Percentiles rank a stretch among this genome's conserved stretches.
These are phyloP conservation scores for Pontederia crassipes DNA, from an alignment of 176 grass and related monocot species.

Conservation along the genomic window DNA sequence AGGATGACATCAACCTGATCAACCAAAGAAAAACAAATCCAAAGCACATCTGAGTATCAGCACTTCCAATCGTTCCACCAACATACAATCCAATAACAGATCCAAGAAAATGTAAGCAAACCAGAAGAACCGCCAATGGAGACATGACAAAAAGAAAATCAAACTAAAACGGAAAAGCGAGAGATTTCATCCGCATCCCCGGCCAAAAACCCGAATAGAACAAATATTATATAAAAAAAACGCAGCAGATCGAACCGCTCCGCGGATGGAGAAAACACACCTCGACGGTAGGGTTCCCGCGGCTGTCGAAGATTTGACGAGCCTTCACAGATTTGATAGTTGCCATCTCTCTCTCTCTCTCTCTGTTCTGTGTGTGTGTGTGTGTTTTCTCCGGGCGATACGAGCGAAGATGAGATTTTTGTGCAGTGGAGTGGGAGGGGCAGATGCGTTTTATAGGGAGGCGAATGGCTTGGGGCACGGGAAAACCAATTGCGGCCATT, in stretches of 20 bases:
- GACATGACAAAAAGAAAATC: no score
- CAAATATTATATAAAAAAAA: background rate
- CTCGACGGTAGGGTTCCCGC: slow-evolving; percentile 42
- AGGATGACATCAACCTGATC: slow-evolving; percentile 49
- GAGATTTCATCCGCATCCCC: background rate
- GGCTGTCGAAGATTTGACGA: slow-evolving; percentile 51
- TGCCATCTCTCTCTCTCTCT: slow-evolving; percentile 1
- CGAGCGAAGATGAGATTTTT: no score
- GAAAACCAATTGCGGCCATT: no score
- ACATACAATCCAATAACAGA: background rate
- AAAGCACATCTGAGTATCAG: background rate
- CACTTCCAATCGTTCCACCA: background rate
- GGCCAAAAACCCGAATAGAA: background rate
- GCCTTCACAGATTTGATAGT: slow-evolving; percentile 45
- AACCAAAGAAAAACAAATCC: background rate
- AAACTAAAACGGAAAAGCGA: no score
- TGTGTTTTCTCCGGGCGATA: no score
- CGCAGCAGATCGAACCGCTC: background rate
- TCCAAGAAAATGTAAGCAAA: no score
- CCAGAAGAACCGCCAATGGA: no score
- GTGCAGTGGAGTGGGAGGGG: no score
- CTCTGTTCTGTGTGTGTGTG: no score
- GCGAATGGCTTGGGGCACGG: no score
- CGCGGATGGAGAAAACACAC: background rate
- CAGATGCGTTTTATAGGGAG: no score